phyloP scores from a whole-genome alignment of 495 filamentous ascomycete species.

The Podospora pseudoanserina region DNA sequence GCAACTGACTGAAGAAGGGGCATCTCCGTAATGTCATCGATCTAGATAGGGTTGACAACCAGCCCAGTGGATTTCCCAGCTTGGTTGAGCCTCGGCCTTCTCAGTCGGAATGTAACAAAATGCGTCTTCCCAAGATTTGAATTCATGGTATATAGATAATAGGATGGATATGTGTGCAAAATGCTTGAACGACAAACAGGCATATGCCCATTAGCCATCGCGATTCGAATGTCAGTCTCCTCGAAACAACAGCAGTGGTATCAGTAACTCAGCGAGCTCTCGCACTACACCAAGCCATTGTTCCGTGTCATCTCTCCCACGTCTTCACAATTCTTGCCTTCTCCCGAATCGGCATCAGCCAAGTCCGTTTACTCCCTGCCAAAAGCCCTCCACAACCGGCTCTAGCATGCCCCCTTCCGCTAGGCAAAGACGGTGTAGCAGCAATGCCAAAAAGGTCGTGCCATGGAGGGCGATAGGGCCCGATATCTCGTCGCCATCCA shows the following conservation, averaged over 20 bases:
- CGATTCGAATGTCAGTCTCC: too few relatives aligned
- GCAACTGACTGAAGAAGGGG: not conserved
- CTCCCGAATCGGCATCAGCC: too few relatives aligned
- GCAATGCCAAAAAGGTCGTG: not conserved
- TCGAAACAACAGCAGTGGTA: too few relatives aligned
- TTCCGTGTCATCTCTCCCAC: too few relatives aligned
- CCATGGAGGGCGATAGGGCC: not conserved
- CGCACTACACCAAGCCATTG: too few relatives aligned
- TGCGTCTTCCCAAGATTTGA: not conserved
- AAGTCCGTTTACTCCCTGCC: too few relatives aligned
- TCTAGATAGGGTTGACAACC: too few relatives aligned
- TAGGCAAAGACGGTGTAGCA: not conserved
- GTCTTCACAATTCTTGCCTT: too few relatives aligned
- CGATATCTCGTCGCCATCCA: not conserved
- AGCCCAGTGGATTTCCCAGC: too few relatives aligned
- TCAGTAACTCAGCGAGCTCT: too few relatives aligned
- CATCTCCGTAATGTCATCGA: not conserved
- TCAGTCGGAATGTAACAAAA: not conserved
- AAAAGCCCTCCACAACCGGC: too few relatives aligned
- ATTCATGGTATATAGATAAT: not conserved
- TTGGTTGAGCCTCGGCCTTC: not conserved
- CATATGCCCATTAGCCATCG: not conserved
- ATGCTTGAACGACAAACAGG: not conserved
- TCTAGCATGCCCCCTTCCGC: too few relatives aligned
- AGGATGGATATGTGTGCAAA: not conserved